phyloP scores from a whole-genome alignment of 1,139 yeast species.

The Pichia sp. region DNA sequence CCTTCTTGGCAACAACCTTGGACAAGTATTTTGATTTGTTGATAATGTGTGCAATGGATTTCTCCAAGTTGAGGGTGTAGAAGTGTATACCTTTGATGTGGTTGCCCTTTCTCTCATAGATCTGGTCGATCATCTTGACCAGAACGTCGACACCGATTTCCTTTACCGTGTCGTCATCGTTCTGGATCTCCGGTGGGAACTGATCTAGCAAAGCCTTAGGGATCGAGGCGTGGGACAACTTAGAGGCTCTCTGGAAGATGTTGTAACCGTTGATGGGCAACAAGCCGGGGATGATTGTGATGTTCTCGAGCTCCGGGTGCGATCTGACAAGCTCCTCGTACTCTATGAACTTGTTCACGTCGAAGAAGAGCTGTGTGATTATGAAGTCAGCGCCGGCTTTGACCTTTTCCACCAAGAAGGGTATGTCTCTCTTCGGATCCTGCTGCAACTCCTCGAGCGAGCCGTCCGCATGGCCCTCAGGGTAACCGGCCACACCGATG shows the following conservation, averaged over 20 bases:
- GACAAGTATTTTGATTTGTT: conserved; percentile 51
- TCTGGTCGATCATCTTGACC: conserved; percentile 55
- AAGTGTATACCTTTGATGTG: conserved; percentile 80
- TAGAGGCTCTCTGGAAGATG: conserved; percentile 83
- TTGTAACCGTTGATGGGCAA: conserved; percentile 94
- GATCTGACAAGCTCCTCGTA: conserved; percentile 41
- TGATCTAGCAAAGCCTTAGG: conserved; percentile 53
- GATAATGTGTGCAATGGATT: conserved; percentile 81
- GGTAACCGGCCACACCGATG: conserved; percentile 72
- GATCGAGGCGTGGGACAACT: conserved; percentile 82
- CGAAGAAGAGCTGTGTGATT: conserved; percentile 82
- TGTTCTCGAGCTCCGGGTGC: conserved; percentile 32
- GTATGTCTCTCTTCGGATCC: conserved; percentile 60
- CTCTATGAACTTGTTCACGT: conserved; percentile 50
- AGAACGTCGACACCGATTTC: conserved; percentile 74
- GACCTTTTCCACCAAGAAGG: conserved; percentile 74
- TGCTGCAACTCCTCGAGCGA: conserved; percentile 55
- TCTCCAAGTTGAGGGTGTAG: conserved; percentile 92
- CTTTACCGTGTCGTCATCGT: conserved; percentile 84
- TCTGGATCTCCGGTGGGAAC: conserved; percentile 54
- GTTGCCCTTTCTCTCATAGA: conserved; percentile 49
- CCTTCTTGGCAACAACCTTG: conserved; percentile 33
- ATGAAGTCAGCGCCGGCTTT: conserved; percentile 94
- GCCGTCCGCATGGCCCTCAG: conserved; percentile 83
- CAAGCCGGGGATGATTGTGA: conserved; percentile 81